Evolutionary conservation across 2,329 filamentous ascomycete species (phyloP).

Genomic region (Colletotrichum incanum): DNA sequence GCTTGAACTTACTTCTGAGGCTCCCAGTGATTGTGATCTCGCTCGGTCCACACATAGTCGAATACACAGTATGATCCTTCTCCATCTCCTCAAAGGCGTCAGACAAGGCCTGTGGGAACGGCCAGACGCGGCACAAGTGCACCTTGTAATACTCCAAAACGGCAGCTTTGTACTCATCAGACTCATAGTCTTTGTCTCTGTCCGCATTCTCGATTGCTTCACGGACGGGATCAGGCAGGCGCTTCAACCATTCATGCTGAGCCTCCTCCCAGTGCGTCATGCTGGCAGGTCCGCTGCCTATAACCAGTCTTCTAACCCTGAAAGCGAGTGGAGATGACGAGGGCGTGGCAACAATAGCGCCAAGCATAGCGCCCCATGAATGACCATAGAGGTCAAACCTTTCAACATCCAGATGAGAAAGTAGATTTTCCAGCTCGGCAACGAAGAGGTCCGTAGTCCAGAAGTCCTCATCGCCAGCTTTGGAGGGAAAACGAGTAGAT

Average conservation of each 20-base stretch:
- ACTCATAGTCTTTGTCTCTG: slow-evolving; percentile 48
- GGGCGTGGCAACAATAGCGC: slow-evolving; percentile 55
- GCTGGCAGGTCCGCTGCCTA: slow-evolving; percentile 51
- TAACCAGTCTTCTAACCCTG: slow-evolving; percentile 48
- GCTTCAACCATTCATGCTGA: slow-evolving; percentile 39
- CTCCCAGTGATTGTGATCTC: slow-evolving; percentile 46
- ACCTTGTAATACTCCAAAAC: slow-evolving; percentile 51
- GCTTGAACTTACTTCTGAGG: slow-evolving; percentile 10
- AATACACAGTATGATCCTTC: slow-evolving; percentile 52
- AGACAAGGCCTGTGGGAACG: slow-evolving; percentile 52
- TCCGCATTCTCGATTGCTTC: slow-evolving; percentile 47
- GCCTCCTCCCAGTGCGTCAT: slow-evolving; percentile 48
- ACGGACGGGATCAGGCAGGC: slow-evolving; percentile 45
- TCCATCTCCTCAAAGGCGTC: slow-evolving; percentile 50
- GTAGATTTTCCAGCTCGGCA: slow-evolving; percentile 64
- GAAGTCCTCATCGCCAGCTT: slow-evolving; percentile 57
- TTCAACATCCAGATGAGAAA: slow-evolving; percentile 57
- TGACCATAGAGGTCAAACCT: slow-evolving; percentile 64
- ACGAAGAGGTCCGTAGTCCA: slow-evolving; percentile 65
- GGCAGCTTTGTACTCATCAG: slow-evolving; percentile 50
- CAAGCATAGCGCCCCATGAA: slow-evolving; percentile 69
- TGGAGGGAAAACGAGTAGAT: slow-evolving; percentile 64
- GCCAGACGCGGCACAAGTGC: slow-evolving; percentile 51
- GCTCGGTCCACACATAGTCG: slow-evolving; percentile 51
- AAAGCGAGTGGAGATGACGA: slow-evolving; percentile 41